A percentile compares a stretch with the other conserved stretches of the same genome.
Conservation (phyloP, 306 rosid genomes). For the Quillaja saponaria region DNA sequence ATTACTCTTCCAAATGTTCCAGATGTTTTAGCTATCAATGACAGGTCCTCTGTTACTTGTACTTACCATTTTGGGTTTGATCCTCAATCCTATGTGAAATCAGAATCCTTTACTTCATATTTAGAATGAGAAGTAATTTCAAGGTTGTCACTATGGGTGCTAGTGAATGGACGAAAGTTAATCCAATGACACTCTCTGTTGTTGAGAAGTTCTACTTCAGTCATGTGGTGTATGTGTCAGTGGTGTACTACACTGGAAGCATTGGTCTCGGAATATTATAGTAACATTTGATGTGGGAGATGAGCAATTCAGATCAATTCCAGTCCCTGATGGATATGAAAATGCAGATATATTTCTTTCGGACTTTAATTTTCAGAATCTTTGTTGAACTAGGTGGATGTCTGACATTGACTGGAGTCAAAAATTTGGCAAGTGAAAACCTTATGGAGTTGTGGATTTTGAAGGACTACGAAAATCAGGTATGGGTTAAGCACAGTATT, state of each 20-base stretch:
- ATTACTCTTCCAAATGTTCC: not conserved
- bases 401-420: slow-evolving; percentile 12
- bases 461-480: not conserved
- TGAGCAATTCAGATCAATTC: not conserved
- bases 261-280: not conserved
- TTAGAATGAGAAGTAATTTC: not conserved
- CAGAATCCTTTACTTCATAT: not conserved
- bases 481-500: not conserved
- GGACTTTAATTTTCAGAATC: not conserved
- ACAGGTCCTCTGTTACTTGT: too few relatives aligned
- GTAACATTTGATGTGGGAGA: not conserved
- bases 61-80: slow-evolving; percentile 5
- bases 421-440: too few relatives aligned
- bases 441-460: slow-evolving; percentile 1
- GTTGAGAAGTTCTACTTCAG: not conserved
- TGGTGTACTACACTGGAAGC: not conserved
- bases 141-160: slow-evolving; percentile 1
- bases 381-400: slow-evolving; percentile 9
- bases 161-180: not conserved
- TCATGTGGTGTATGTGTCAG: slow-evolving; percentile 3
- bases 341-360: not conserved
- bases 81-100: not conserved
- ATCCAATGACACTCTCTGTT: not conserved
- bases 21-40: not conserved
- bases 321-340: not conserved